Percentiles rank a stretch among this genome's conserved stretches.
Conservation (phyloP, 345 rosid genomes). For the Barbarea vulgaris region DNA sequence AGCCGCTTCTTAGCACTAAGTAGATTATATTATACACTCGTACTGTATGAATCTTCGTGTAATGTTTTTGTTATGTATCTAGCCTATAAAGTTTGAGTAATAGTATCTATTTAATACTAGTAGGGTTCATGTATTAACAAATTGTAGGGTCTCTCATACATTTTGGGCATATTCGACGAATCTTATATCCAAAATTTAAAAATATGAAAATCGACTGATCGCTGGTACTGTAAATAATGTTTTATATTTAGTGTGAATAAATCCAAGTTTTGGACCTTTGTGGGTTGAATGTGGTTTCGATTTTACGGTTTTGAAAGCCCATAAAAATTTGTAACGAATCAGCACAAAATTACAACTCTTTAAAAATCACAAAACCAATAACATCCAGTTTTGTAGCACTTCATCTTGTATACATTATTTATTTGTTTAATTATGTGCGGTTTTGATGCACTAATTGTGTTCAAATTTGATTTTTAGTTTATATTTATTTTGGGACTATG, state of each 20-base stretch:
- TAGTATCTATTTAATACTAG: constrained; percentile 11
- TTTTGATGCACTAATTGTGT: too few species aligned
- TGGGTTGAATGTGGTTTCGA: neutral
- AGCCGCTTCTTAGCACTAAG: constrained; percentile 25
- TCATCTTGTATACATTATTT: too few species aligned
- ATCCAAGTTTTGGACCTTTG: neutral
- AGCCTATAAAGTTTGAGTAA: neutral
- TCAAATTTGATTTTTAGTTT: too few species aligned
- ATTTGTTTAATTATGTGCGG: too few species aligned
- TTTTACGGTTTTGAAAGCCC: neutral
- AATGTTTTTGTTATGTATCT: constrained; percentile 11
- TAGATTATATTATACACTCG: constrained; percentile 33
- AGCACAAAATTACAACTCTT: too few species aligned
- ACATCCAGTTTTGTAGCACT: too few species aligned
- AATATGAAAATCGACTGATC: neutral
- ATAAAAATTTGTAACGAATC: too few species aligned
- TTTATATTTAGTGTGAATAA: neutral
- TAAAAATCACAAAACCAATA: too few species aligned
- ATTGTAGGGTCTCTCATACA: constrained; percentile 11
- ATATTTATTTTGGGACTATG: too few species aligned
- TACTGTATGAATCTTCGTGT: constrained; percentile 10
- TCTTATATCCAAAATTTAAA: neutral
- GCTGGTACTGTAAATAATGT: neutral
- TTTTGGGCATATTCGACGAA: constrained; percentile 29
- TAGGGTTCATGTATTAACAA: constrained; percentile 4